Evolutionary conservation across 805 yeast species (phyloP), one percentile per base, ranked within the genome.

Genomic region (Candida glaebosa): DNA sequence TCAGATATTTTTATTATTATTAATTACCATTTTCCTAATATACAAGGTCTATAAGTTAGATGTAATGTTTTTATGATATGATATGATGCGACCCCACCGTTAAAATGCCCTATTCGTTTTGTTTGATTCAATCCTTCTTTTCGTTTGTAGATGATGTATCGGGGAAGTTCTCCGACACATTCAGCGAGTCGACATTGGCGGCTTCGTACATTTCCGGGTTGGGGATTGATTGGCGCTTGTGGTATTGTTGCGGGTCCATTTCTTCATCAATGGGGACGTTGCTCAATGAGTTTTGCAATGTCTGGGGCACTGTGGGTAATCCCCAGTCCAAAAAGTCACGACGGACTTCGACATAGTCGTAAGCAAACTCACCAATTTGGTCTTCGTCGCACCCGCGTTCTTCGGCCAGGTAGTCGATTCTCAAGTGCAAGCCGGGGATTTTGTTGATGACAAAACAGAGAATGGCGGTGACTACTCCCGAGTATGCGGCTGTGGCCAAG

Each of bases 361-460:
- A 91, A n/a, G 98, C 98, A 66, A 90, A 91, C 66, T 91, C 99
- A 39, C 98, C 99, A 52, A 91, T 87, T 67, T 91, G 96, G 65
- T 88, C 96, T 62, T 90, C 97, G 62, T 91, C 99, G 69, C 90
- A 78, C 43, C 99, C 99, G 24, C 73, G 71, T 48, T 83, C 87
- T 63, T 91, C 99, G 17, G 84, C 96, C 25, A 83, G 82, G 61
- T 86, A 95, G 47, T 79, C 74, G 4, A 88, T 88, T 57, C 97
- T 77, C 54, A 93, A 70, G 39, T 82, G 73, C 53, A 87, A 75
- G 12, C 89, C 90, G 5, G 98, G 99, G 22, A 88, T 82, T 48
- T 73, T 75, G 65, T 91, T 72, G 40, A 89, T 73, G 32, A 78
- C 81, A 50, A 78, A 76, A 57, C 96, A 87, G 44, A 91, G 74